Percentiles rank a stretch among this genome's conserved stretches.
phyloP scores from a whole-genome alignment of 108 stramenopile genomes.

The Nitzschia sp. region DNA sequence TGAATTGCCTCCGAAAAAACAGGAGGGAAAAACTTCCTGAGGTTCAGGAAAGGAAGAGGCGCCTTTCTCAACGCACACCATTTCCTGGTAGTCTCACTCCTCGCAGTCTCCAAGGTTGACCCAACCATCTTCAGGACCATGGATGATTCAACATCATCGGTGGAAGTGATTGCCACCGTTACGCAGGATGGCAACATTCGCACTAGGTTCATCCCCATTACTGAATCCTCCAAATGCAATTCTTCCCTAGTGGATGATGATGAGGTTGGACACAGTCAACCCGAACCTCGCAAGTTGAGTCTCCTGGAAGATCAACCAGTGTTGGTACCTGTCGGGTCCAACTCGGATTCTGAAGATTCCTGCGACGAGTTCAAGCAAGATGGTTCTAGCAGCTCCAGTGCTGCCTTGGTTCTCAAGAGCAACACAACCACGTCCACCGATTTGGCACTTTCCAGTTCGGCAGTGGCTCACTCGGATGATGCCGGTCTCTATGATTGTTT shows the following conservation, averaged over 20 bases:
- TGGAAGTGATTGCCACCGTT: constrained; percentile 16
- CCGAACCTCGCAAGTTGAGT: neutral
- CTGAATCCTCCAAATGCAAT: constrained; percentile 4
- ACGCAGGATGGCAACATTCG: constrained; percentile 8
- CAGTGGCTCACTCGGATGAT: constrained; percentile 1
- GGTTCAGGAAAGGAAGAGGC: neutral
- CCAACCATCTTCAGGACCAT: neutral
- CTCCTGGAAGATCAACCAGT: neutral
- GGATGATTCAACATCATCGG: neutral
- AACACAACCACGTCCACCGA: neutral
- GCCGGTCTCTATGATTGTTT: constrained; percentile 20
- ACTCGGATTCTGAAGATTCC: constrained; percentile 10
- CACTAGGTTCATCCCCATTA: neutral
- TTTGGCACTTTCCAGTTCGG: neutral
- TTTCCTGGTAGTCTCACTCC: neutral
- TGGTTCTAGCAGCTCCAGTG: neutral
- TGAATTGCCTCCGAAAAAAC: neutral
- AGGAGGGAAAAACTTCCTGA: neutral
- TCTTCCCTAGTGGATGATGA: constrained; percentile 4
- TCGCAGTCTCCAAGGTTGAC: neutral
- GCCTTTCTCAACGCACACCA: neutral
- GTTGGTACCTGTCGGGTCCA: neutral
- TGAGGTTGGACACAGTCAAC: neutral
- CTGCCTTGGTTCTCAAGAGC: neutral
- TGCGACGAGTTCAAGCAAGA: neutral